phyloP scores from a whole-genome alignment of 2,329 filamentous ascomycete species.

The Pyrenophora graminea region DNA sequence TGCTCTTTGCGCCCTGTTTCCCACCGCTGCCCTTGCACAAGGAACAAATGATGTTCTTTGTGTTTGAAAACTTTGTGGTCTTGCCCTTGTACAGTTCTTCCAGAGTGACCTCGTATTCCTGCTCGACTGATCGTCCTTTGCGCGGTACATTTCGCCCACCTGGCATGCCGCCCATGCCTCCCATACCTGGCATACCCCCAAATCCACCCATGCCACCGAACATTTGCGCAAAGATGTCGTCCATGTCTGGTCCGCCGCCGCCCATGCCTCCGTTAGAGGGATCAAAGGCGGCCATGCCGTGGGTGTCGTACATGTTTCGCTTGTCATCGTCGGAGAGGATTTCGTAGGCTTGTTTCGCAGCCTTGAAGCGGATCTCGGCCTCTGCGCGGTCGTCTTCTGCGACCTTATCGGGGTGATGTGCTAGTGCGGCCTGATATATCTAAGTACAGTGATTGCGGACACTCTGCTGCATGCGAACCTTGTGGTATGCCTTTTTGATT shows the following conservation, averaged over 20 bases:
- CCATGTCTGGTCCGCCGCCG: slow-evolving; percentile 71
- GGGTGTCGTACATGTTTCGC: slow-evolving; percentile 85
- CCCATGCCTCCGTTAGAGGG: slow-evolving; percentile 67
- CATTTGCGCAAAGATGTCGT: slow-evolving; percentile 93
- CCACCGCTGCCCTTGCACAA: slow-evolving; percentile 87
- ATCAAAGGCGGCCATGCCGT: slow-evolving; percentile 96
- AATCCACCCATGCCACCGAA: slow-evolving; percentile 61
- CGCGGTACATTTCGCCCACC: slow-evolving; percentile 59
- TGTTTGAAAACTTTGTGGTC: slow-evolving; percentile 93
- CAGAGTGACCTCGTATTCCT: slow-evolving; percentile 85
- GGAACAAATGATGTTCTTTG: slow-evolving; percentile 88
- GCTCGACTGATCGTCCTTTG: slow-evolving; percentile 81
- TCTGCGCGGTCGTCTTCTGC: slow-evolving; percentile 80
- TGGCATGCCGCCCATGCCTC: slow-evolving; percentile 60
- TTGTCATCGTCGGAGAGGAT: slow-evolving; percentile 97
- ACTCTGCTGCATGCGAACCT: slow-evolving; percentile 60
- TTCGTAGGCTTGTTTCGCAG: slow-evolving; percentile 91
- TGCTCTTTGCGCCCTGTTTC: slow-evolving; percentile 86
- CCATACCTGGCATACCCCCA: slow-evolving; percentile 59
- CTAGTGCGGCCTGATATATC: slow-evolving; percentile 71
- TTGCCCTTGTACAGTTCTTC: slow-evolving; percentile 99
- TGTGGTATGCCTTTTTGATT: slow-evolving; percentile 95
- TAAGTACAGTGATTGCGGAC: slow-evolving; percentile 2
- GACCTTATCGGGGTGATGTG: slow-evolving; percentile 95
- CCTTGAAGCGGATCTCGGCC: slow-evolving; percentile 91